These are phyloP conservation scores for Cladophialophora yegresii DNA, from an alignment of 2,329 filamentous ascomycete genomes.

Conservation along the genomic window DNA sequence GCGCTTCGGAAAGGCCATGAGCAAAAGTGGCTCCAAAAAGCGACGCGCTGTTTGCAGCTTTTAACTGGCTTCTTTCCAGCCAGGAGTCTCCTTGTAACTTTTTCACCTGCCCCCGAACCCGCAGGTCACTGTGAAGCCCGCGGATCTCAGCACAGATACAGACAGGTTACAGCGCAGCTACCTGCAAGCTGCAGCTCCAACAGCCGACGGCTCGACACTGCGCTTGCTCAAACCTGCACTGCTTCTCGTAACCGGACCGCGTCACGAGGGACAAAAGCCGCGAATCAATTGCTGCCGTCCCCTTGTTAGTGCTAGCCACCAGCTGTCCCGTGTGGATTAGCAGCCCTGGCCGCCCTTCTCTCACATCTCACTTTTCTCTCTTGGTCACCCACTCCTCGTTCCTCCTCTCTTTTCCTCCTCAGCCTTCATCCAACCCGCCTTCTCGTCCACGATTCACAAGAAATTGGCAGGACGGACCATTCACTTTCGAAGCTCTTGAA, in stretches of 20 bases:
- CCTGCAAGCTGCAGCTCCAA: constrained; percentile 13
- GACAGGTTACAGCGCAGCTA: neutral
- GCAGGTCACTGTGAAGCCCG: neutral
- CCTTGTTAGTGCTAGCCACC: constrained; percentile 13
- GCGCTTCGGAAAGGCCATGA: neutral
- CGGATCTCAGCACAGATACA: constrained; percentile 2
- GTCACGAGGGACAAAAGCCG: constrained; percentile 16
- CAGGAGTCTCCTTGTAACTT: neutral
- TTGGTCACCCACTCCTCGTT: constrained; percentile 9
- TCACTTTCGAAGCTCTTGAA: neutral
- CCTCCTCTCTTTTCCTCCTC: constrained; percentile 2
- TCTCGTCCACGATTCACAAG: neutral
- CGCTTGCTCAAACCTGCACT: constrained; percentile 16
- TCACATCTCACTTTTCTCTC: constrained; percentile 8
- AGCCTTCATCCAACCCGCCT: neutral
- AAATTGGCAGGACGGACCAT: neutral
- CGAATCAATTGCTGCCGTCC: constrained; percentile 12
- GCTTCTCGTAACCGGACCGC: constrained; percentile 15
- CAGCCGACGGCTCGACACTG: neutral
- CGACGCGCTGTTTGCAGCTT: constrained; percentile 3
- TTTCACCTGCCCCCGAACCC: neutral
- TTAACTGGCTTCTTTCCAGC: neutral
- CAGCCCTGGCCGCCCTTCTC: neutral
- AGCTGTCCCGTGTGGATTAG: neutral
- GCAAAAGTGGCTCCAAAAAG: constrained; percentile 1